phyloP scores from a whole-genome alignment of 805 yeast species.

The Suhomyces tanzawaensis region DNA sequence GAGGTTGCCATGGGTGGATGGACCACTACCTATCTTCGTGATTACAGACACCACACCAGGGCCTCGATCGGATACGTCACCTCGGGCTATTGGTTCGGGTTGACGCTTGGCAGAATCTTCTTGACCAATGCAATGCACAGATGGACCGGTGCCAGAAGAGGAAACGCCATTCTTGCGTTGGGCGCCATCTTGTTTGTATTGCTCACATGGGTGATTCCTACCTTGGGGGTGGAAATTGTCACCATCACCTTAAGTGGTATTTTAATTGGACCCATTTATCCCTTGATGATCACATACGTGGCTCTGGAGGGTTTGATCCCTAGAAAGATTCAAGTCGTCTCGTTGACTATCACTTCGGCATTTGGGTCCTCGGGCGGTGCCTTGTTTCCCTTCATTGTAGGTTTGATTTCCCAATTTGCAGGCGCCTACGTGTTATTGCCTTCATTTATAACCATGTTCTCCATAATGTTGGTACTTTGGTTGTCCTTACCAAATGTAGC shows the following conservation, averaged over 20 bases:
- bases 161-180: conserved; percentile 12
- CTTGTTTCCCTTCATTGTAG: conserved; percentile 21
- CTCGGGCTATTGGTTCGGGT: conserved; percentile 24
- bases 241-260: conserved; percentile 18
- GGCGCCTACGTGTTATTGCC: conserved; percentile 26
- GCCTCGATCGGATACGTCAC: conserved; percentile 21
- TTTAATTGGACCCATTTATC: conserved; percentile 22
- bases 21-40: conserved; percentile 23
- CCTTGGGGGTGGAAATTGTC: conserved; percentile 14
- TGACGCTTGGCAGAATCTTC: conserved; percentile 19
- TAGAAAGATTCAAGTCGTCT: conserved; percentile 21
- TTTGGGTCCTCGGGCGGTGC: conserved; percentile 27
- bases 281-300: conserved; percentile 20
- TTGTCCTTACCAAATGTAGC: conserved; percentile 14
- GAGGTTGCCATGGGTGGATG: conserved; percentile 24
- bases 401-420: conserved; percentile 19
- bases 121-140: conserved; percentile 18
- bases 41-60: conserved; percentile 15
- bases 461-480: conserved; percentile 18
- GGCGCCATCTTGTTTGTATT: conserved; percentile 13
- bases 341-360: conserved; percentile 22
- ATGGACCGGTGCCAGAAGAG: conserved; percentile 15
- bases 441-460: conserved; percentile 16
- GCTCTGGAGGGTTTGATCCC: conserved; percentile 18
- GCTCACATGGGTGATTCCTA: conserved; percentile 17